A percentile compares a stretch with the other conserved stretches of the same genome.
phyloP scores from a whole-genome alignment of 345 rosid species.

The Citrus glauca region DNA sequence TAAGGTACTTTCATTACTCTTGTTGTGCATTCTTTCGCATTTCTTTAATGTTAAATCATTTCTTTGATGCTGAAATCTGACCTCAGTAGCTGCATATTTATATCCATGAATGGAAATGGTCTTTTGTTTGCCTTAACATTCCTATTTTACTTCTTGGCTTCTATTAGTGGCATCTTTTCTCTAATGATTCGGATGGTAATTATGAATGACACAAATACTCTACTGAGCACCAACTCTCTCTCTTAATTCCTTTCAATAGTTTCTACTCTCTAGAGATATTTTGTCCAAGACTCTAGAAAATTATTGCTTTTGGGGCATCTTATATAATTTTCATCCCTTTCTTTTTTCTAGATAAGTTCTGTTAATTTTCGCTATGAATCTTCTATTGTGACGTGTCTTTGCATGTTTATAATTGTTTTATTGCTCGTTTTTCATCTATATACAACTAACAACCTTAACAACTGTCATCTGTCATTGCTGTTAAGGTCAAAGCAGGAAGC shows the following conservation, averaged over 20 bases:
- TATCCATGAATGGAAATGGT: neutral
- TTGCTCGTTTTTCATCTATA: neutral
- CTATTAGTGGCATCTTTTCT: neutral
- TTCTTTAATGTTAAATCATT: neutral
- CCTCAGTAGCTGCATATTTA: neutral
- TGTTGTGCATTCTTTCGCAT: neutral
- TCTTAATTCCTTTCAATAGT: neutral
- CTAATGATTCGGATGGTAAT: neutral
- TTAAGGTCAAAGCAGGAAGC: conserved; percentile 79
- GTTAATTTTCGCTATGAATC: neutral
- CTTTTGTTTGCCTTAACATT: neutral
- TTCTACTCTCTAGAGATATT: neutral
- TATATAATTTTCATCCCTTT: neutral
- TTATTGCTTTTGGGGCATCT: neutral
- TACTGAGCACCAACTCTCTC: neutral
- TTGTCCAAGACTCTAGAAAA: neutral
- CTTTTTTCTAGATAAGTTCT: neutral
- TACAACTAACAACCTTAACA: neutral
- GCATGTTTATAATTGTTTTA: neutral
- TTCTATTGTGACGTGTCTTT: neutral
- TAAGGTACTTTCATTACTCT: neutral
- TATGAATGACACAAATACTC: neutral
- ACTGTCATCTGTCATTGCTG: conserved; percentile 10
- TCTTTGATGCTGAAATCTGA: neutral
- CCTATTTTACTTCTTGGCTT: neutral